Evolutionary conservation across 768 basidiomycete species (phyloP).

Genomic region (Suillus brevipes): DNA sequence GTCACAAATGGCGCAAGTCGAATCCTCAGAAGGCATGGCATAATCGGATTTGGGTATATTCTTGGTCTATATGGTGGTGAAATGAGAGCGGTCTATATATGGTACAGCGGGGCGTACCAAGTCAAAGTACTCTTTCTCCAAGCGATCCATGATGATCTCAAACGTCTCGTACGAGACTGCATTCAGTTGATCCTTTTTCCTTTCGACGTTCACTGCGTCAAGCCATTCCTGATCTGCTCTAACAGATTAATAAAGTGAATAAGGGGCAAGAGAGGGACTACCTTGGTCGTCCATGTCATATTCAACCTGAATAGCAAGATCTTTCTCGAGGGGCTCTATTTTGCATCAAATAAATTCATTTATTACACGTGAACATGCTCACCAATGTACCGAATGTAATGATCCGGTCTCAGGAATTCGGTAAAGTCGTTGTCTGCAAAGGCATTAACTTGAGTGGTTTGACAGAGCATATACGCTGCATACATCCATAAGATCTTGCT

Average conservation of each 20-base stretch:
- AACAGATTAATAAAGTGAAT: constrained; percentile 10
- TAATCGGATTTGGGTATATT: constrained; percentile 87
- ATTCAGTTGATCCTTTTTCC: constrained; percentile 73
- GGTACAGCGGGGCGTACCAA: constrained; percentile 54
- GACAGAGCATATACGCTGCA: constrained; percentile 29
- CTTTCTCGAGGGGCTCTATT: constrained; percentile 87
- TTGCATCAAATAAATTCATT: constrained; percentile 11
- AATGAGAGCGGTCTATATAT: constrained; percentile 7
- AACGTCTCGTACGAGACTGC: constrained; percentile 82
- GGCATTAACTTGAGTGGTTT: constrained; percentile 8
- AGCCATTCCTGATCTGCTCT: constrained; percentile 90
- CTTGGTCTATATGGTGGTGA: constrained; percentile 64
- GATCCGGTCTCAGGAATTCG: constrained; percentile 73
- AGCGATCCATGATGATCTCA: constrained; percentile 94
- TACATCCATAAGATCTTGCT: constrained; percentile 74
- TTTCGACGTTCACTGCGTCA: constrained; percentile 76
- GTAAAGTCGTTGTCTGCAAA: constrained; percentile 63
- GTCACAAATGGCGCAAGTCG: constrained; percentile 95
- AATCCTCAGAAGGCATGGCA: constrained; percentile 90
- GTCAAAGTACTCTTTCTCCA: constrained; percentile 99
- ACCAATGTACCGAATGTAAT: constrained; percentile 94
- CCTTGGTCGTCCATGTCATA: constrained; percentile 99
- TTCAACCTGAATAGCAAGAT: constrained; percentile 90
- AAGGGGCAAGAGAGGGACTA: constrained; percentile 27
- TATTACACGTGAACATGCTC: constrained; percentile 20